These are phyloP conservation scores for Trichoderma citrinoviride DNA, from an alignment of 2,329 filamentous ascomycete species.

Conservation along the genomic window DNA sequence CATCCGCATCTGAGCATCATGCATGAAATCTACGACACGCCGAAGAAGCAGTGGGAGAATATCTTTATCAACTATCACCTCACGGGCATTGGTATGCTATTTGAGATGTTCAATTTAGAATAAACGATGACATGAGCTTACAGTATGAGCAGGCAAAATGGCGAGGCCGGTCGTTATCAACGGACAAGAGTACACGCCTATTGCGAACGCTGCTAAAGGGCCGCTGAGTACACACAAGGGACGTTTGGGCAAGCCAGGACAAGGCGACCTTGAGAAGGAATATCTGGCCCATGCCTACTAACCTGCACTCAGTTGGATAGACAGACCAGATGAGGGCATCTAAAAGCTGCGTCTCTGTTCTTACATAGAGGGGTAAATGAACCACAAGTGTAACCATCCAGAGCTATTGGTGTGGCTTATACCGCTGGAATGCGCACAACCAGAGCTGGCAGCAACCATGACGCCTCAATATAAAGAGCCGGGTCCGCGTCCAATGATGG, in stretches of 20 bases:
- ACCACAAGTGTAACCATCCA: too few species aligned
- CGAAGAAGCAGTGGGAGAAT: slow-evolving; percentile 43
- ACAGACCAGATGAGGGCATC: not conserved
- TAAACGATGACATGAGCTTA: not conserved
- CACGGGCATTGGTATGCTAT: slow-evolving; percentile 17
- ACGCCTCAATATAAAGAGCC: not conserved
- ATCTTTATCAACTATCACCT: slow-evolving; percentile 39
- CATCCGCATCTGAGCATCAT: slow-evolving; percentile 44
- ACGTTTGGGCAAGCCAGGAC: not conserved
- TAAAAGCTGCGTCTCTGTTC: too few species aligned
- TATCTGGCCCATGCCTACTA: not conserved
- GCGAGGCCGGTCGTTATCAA: not conserved
- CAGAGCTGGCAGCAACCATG: not conserved
- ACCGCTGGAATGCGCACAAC: not conserved
- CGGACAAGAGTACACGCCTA: slow-evolving; percentile 8
- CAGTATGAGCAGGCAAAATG: not conserved
- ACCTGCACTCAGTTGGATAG: not conserved
- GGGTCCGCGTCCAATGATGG: not conserved
- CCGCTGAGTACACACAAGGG: slow-evolving; percentile 14
- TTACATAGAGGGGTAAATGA: too few species aligned
- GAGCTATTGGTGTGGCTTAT: not conserved
- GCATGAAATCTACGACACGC: slow-evolving; percentile 47
- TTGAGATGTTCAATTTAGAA: too few species aligned
- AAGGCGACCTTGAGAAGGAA: not conserved
- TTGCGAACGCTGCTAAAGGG: slow-evolving; percentile 1